These are phyloP conservation scores for Naganishia cerealis DNA, from an alignment of 1,284 basidiomycete genomes.

Conservation along the genomic window DNA sequence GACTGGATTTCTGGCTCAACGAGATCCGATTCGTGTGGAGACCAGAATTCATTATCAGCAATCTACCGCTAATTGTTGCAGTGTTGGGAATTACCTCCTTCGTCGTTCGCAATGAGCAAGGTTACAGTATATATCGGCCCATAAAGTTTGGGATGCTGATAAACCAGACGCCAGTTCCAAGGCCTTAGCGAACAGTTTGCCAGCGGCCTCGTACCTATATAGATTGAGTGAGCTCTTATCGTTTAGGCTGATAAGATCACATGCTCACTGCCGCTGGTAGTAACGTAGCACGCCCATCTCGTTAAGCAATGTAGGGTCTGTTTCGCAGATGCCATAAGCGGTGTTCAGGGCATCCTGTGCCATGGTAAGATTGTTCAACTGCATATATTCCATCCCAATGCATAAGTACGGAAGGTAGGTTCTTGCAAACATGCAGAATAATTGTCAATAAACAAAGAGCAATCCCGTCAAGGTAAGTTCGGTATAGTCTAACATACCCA, in stretches of 20 bases:
- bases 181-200: slow-evolving; percentile 68
- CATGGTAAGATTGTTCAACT: slow-evolving; percentile 75
- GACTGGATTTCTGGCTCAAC: slow-evolving; percentile 61
- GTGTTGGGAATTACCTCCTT: slow-evolving; percentile 60
- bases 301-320: slow-evolving; percentile 85
- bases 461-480: background rate
- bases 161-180: slow-evolving; percentile 73
- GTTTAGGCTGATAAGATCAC: background rate
- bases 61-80: background rate
- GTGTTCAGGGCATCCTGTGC: slow-evolving; percentile 86
- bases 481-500: slow-evolving; percentile 62
- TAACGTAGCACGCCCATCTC: slow-evolving; percentile 91
- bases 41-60: background rate
- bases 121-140: slow-evolving; percentile 86
- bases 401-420: slow-evolving; percentile 91
- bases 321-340: slow-evolving; percentile 73
- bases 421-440: slow-evolving; percentile 43
- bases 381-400: slow-evolving; percentile 97
- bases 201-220: slow-evolving; percentile 63
- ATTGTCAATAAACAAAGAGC: background rate
- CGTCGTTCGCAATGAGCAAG: slow-evolving; percentile 82
- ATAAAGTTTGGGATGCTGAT: slow-evolving; percentile 76
- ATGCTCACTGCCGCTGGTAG: slow-evolving; percentile 73
- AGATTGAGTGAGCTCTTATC: background rate
- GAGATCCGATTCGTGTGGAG: background rate